Percentiles rank a stretch among this genome's conserved stretches.
Conservation (phyloP, 768 basidiomycete species). For the Mycena filopes region DNA sequence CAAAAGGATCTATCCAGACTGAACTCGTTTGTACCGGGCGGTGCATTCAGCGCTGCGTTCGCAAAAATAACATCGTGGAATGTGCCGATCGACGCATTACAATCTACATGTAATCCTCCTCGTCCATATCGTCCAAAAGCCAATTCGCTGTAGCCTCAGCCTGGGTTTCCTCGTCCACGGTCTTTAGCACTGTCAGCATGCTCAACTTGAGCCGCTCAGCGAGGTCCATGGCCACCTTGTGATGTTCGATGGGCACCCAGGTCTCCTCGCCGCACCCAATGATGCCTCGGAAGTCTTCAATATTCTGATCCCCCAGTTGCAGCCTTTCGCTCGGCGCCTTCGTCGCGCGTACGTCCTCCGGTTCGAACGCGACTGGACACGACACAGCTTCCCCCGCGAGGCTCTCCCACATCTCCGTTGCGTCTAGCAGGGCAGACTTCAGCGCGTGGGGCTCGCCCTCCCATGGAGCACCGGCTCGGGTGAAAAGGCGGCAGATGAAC, state of each 20-base stretch:
- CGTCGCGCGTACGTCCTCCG: constrained; percentile 56
- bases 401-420: constrained; percentile 53
- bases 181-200: constrained; percentile 43
- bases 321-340: constrained; percentile 47
- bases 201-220: constrained; percentile 47
- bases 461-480: constrained; percentile 56
- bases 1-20: too few species aligned
- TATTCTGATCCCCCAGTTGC: constrained; percentile 42
- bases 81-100: too few species aligned
- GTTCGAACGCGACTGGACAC: constrained; percentile 59
- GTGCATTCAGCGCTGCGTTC: too few species aligned
- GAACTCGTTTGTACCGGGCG: too few species aligned
- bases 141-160: constrained; percentile 52
- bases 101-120: constrained; percentile 39
- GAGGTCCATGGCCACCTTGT: constrained; percentile 50
- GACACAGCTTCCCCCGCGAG: constrained; percentile 50
- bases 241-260: constrained; percentile 57
- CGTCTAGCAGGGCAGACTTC: constrained; percentile 57
- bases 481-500: constrained; percentile 55
- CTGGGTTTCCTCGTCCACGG: constrained; percentile 49
- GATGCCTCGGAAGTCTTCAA: constrained; percentile 41
- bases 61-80: too few species aligned
- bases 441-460: constrained; percentile 61
- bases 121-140: constrained; percentile 61
- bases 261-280: constrained; percentile 50